Base-by-base conservation (phyloP, 345 rosid species). In the Salix arbutifolia region DNA sequence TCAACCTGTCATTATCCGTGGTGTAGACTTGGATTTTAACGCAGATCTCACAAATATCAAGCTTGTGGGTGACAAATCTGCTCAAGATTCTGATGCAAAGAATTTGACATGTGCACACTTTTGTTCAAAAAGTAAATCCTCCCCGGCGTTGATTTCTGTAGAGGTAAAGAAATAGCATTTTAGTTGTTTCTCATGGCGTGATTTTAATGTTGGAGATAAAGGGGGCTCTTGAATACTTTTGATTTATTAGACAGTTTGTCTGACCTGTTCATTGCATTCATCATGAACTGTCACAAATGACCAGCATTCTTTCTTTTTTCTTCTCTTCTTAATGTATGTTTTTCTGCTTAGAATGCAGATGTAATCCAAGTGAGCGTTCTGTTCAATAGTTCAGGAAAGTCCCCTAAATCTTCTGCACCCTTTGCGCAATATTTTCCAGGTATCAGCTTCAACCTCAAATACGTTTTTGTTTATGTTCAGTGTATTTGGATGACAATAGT, bases 331-430 rank as follows among this genome's bases (percentile, higher is more conserved):
- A 61, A 80, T 56, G 84, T 79, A 73, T 60, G 21, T 77, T 83
- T 86, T 77, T 84, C 75, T 83, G 76, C 90, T 73, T 89, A 92
- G 99, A 87, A 77, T 90, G 99, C 96, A 95, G 97, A 91, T 82
- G 77, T 71, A 83, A 81, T 95, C 87, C 91, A 90, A 82, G 85
- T 93, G 67, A 85, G 84, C 72, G 77, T 92, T 79, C 84, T 91
- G 75, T 85, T 87, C 76, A 95, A 90, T 85, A 83, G 82, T 77
- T 91, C 97, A 65, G 81, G 83, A 38, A 88, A 81, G 64, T 77
- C 86, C 67, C 72, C 60, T 70, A 79, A 81, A 74, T 61, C 85
- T 69, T 77, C 82, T 52, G 90, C 92, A 28, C 96, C 97, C 52
- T 76, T 74, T 74, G 92, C 94, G 21, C 91, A 87, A 77, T 95